A percentile compares a stretch with the other conserved stretches of the same genome.
phyloP scores from a whole-genome alignment of 106 monocot species.

The Agapanthus africanus region DNA sequence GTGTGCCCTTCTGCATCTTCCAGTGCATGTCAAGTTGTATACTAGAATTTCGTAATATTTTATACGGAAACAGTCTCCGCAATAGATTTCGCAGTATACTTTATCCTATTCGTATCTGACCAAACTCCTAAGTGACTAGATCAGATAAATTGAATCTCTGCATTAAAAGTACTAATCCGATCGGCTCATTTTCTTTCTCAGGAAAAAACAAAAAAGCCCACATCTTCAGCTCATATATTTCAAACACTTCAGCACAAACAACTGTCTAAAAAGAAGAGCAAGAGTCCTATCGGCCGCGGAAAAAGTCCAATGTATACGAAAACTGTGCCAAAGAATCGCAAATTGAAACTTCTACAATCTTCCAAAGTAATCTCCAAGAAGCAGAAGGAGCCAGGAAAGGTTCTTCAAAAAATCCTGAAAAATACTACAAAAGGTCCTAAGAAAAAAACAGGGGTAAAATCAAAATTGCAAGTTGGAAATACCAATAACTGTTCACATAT shows the following conservation, averaged over 20 bases:
- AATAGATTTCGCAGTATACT: too few relatives aligned
- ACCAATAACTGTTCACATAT: conserved; percentile 17
- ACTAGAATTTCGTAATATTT: too few relatives aligned
- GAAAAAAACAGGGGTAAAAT: conserved; percentile 16
- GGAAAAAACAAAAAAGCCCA: conserved; percentile 24
- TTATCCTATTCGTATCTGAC: too few relatives aligned
- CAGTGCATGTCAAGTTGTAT: too few relatives aligned
- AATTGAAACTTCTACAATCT: conserved; percentile 15
- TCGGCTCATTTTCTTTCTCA: conserved; percentile 16
- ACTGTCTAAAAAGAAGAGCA: conserved; percentile 13
- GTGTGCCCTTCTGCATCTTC: too few relatives aligned
- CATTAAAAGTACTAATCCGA: too few relatives aligned
- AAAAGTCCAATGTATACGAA: conserved; percentile 14
- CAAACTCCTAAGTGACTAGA: too few relatives aligned
- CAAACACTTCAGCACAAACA: conserved; percentile 14
- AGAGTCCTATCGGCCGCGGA: conserved; percentile 4
- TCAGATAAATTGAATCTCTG: too few relatives aligned
- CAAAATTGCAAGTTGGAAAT: conserved; percentile 7
- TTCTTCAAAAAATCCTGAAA: conserved; percentile 32
- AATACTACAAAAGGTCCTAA: conserved; percentile 12
- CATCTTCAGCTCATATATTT: conserved; percentile 10
- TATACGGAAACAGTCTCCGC: too few relatives aligned
- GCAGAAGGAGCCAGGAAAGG: conserved; percentile 6
- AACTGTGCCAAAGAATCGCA: conserved; percentile 20
- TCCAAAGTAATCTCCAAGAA: conserved; percentile 27